Evolutionary conservation across 108 stramenopile genomes (phyloP).

Genomic region (Craspedostauros australis): DNA sequence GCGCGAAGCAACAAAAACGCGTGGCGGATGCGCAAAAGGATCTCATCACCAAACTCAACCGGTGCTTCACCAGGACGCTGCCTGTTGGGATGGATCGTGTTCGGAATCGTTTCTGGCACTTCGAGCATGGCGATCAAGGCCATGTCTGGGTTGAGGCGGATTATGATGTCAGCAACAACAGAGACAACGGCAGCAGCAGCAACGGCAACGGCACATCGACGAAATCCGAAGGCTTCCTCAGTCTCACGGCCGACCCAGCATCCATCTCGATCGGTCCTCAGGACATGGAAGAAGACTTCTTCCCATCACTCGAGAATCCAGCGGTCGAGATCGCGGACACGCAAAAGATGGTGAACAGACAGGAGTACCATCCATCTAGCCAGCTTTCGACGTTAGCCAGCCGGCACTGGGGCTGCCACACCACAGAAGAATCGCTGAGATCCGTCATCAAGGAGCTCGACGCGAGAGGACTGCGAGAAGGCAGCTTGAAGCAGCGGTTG

Average conservation of each 20-base stretch:
- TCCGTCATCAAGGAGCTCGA: slow-evolving; percentile 67
- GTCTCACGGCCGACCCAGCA: slow-evolving; percentile 20
- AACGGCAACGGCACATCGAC: background rate
- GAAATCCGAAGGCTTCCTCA: slow-evolving; percentile 27
- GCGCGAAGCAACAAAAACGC: slow-evolving; percentile 68
- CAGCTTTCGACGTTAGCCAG: slow-evolving; percentile 36
- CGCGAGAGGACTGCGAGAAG: slow-evolving; percentile 52
- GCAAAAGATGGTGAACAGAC: slow-evolving; percentile 51
- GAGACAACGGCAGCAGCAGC: slow-evolving; percentile 20
- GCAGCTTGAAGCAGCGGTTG: slow-evolving; percentile 55
- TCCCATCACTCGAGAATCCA: slow-evolving; percentile 27
- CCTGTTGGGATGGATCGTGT: slow-evolving; percentile 70
- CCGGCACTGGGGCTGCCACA: slow-evolving; percentile 70
- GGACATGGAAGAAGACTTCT: slow-evolving; percentile 67
- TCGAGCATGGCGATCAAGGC: slow-evolving; percentile 63
- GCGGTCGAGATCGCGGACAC: slow-evolving; percentile 16
- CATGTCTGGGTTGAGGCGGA: slow-evolving; percentile 77
- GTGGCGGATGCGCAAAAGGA: slow-evolving; percentile 83
- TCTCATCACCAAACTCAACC: slow-evolving; percentile 72
- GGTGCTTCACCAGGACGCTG: slow-evolving; percentile 77
- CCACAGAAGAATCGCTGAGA: slow-evolving; percentile 65
- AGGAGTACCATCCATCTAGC: slow-evolving; percentile 72
- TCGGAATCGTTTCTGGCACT: slow-evolving; percentile 63
- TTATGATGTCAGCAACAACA: too few species aligned
- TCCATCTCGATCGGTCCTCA: slow-evolving; percentile 41